Evolutionary conservation across 2,329 filamentous ascomycete species (phyloP), one percentile per base, ranked within the genome.

Genomic region (Trichoderma semiorbis): DNA sequence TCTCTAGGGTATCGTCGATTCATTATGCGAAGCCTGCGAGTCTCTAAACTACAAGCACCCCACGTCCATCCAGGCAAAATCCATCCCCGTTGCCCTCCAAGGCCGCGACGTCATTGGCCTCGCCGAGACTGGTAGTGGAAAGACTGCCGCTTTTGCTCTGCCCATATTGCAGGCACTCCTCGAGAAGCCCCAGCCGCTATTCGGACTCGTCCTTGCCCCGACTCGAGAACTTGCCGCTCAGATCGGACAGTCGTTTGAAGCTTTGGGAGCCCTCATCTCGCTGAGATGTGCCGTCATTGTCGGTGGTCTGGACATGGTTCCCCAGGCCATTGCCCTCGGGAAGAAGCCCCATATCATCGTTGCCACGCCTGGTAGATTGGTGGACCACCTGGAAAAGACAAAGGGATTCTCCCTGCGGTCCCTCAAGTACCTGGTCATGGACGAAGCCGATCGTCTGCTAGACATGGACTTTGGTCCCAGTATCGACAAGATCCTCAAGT

Each of bases 331-430:
- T 74, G 92, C 95, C 0, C 88, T 99, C 0, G 94, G 93, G n/a
- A 98, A 97, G 86, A 95, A 95, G 77, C 96, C 96, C 8, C 96
- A 99, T 78, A 91, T 99, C 28, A 86, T 98, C 26, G 95, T 98
- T 50, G 95, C 95, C 0, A 98, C 95, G 0, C 95, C 95, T 0
- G 95, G 95, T 67, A 90, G 95, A 71, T 84, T 98, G 26, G 85
- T 98, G 5, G 96, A 98, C 78, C 96, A 99, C 77, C 84, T 98
- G 10, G 94, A 98, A 80, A 97, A 97, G 82, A 99, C 96, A 2
- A 98, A 97, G 81, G 95, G 96, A 12, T 98, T 99, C 82, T 95
- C 92, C 2, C 84, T 98, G 63, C 89, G 92, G 34, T 87, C 88
- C 5, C 85, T 98, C 47, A 95, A 95, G 78, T 97, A 95, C 78